Evolutionary conservation across 805 yeast species (phyloP), one percentile per base, ranked within the genome.

Genomic region (Metschnikowia rubicola): DNA sequence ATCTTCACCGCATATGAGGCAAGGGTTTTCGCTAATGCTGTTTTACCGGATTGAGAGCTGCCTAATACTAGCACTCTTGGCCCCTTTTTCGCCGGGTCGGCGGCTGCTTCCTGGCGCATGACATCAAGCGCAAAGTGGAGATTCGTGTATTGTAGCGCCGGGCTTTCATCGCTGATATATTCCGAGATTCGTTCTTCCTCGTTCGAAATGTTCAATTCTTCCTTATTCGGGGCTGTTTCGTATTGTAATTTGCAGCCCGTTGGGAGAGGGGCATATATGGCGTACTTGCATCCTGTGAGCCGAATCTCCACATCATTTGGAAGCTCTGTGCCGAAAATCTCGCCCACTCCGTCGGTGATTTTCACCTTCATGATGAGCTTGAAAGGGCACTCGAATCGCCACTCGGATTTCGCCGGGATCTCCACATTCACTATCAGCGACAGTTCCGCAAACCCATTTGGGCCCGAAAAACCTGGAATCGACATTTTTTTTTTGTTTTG

Each of bases 311-410:
- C 72, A 48, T 86, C 88, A 37, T 75, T 71, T 2, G 97, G 87
- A 21, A 94, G 76, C 63, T 94, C 99, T 3, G 97, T 88, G 21
- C 99, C 99, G 65, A 86, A 88, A 9, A 90, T 78, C 67, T 94
- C 99, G 2, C 88, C 96, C 2, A 83, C 75, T 3, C 99, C 99
- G 2, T 71, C 68, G 3, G 66, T 48, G 10, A 83, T 72, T 55
- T 71, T 79, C 38, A 86, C 59, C n/a, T 69, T 71, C 34, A 86
- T 60, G 15, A 68, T 66, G 13, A 78, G 70, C 37, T 73, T 74
- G 51, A 73, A 72, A 0, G 77, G 81, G 4, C 86, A 79, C 60
- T 87, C 94, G 52, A 86, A 76, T 44, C 95, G 70, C 94, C 95
- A 86, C 66, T 88, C 96, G 28, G 80, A 69, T n/a, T 61, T 59